Evolutionary conservation across 2,329 filamentous ascomycete genomes (phyloP), one percentile per base, ranked within the genome.

Genomic region (Sphaerulina vaccinii): DNA sequence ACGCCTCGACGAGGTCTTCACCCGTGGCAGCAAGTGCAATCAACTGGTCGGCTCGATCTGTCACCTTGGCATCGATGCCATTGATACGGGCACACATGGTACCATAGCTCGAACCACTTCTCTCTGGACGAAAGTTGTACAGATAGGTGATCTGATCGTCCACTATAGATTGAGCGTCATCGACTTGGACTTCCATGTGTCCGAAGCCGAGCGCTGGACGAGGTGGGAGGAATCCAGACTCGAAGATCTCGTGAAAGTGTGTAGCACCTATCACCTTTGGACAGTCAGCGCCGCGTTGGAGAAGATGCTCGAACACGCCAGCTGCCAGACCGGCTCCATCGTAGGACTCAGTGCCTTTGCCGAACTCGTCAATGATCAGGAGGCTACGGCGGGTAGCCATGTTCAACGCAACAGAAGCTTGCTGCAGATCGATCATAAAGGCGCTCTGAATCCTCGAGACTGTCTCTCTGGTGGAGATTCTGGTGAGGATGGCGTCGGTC

Each of bases 361-460:
- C 84, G 62, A 99, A 97, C 65, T 99, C 93, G 62, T 99, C 93
- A 38, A 97, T 83, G n/a, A 99, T 76, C 1, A 99, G 69, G 5
- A 99, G 75, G 64, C 88, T 96, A 41, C 83, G 80, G 10, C 80
- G 75, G 0, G 90, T 96, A 3, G 86, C 84, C 47, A 89, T 80
- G 52, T 80, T 87, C 43, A 93, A 76, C 0, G 88, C 84, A 50
- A 93, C 80, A 0, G 87, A 85, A 9, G 93, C 83, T 65, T 99
- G 92, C 61, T 93, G 89, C 15, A 99, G 70, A 62, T 99, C 93
- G 46, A 89, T 89, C 81, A 85, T 84, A 68, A 87, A 87, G 3
- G 83, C 81, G 61, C 83, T 86, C 63, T 86, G 82, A 7, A 77
- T 73, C 58, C 77, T 78, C 2, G 83, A 85, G 1, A 86, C 82